Conservation (phyloP, 768 basidiomycete species). For the Gyrodon lividus region DNA sequence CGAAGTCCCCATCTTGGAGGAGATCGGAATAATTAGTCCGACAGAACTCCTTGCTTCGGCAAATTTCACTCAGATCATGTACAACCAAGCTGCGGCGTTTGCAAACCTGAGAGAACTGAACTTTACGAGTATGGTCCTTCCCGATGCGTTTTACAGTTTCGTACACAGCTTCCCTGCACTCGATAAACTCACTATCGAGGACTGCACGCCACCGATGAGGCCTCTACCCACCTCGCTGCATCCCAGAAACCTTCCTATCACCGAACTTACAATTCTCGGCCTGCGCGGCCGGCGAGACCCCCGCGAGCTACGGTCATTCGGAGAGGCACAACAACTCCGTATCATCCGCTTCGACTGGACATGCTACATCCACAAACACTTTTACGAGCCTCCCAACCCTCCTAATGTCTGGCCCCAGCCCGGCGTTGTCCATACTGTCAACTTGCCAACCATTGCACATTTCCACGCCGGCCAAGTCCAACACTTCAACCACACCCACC, state of each 20-base stretch:
- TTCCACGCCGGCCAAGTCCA: slow-evolving; percentile 8
- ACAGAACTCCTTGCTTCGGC: slow-evolving; percentile 25
- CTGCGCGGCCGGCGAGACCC: slow-evolving; percentile 30
- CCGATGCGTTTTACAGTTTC: slow-evolving; percentile 33
- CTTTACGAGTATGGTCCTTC: slow-evolving; percentile 38
- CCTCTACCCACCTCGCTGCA: slow-evolving; percentile 18
- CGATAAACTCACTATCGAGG: slow-evolving; percentile 40
- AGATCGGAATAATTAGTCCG: slow-evolving; percentile 14
- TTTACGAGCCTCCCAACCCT: slow-evolving; percentile 6
- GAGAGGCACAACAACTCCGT: slow-evolving; percentile 36
- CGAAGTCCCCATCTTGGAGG: slow-evolving; percentile 27
- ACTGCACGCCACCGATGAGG: slow-evolving; percentile 32
- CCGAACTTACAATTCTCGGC: slow-evolving; percentile 40
- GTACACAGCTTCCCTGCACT: slow-evolving; percentile 39
- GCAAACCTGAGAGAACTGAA: slow-evolving; percentile 37
- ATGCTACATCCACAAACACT: slow-evolving; percentile 37
- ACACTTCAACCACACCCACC: neutral
- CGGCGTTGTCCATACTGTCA: slow-evolving; percentile 8
- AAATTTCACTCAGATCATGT: slow-evolving; percentile 17
- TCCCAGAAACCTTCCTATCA: slow-evolving; percentile 42
- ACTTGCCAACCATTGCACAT: slow-evolving; percentile 5
- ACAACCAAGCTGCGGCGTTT: slow-evolving; percentile 25
- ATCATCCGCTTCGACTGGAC: slow-evolving; percentile 46
- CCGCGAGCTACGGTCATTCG: slow-evolving; percentile 33
- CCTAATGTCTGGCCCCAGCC: slow-evolving; percentile 16